These are phyloP conservation scores for Alternaria panax DNA, from an alignment of 2,329 filamentous ascomycete genomes.

Conservation along the genomic window DNA sequence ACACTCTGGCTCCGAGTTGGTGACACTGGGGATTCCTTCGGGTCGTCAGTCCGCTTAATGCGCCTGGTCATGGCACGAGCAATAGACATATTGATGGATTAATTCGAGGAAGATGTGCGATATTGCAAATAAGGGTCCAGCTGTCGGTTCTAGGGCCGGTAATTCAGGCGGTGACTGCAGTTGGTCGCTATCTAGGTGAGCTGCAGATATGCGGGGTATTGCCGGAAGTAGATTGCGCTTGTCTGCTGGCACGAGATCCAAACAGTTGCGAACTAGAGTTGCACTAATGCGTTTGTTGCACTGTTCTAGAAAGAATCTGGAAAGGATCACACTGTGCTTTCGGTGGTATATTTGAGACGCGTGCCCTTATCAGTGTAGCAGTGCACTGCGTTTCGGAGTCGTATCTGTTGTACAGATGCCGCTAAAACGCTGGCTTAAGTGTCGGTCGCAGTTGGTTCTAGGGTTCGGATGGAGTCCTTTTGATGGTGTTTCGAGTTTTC, in stretches of 20 bases:
- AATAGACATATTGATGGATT: conserved; percentile 61
- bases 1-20: conserved; percentile 56
- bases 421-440: conserved; percentile 23
- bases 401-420: conserved; percentile 39
- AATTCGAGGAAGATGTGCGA: conserved; percentile 39
- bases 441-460: conserved; percentile 17
- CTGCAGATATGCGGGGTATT: conserved; percentile 45
- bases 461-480: conserved; percentile 17
- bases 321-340: conserved; percentile 33
- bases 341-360: conserved; percentile 30
- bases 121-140: conserved; percentile 35
- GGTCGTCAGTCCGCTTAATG: conserved; percentile 62
- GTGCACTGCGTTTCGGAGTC: conserved; percentile 29
- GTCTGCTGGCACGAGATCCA: conserved; percentile 29
- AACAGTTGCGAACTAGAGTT: conserved; percentile 23
- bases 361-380: conserved; percentile 39
- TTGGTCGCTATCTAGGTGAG: conserved; percentile 35
- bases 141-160: conserved; percentile 40
- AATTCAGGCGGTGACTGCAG: conserved; percentile 33
- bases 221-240: conserved; percentile 47
- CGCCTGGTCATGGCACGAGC: conserved; percentile 76
- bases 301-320: conserved; percentile 32
- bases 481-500: conserved; percentile 25
- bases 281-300: conserved; percentile 26
- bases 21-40: conserved; percentile 34